A percentile compares a stretch with the other conserved stretches of the same genome.
phyloP scores from a whole-genome alignment of 768 basidiomycete genomes.

The Mrakia blollopis region DNA sequence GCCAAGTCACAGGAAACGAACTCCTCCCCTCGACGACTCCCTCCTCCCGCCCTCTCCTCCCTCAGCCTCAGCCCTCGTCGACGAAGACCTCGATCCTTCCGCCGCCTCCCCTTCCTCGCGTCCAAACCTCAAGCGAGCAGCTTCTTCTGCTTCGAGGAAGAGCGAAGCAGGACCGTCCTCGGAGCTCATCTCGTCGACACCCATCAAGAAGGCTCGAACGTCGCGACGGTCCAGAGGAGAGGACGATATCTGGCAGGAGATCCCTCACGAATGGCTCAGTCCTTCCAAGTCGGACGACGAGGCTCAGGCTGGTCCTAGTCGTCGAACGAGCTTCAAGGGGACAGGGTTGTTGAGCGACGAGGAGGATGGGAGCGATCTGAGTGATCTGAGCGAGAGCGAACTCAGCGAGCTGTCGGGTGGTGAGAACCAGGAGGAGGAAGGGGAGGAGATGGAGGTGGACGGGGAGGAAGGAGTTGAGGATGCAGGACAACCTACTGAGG shows the following conservation, averaged over 20 bases:
- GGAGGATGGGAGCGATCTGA: constrained; percentile 28
- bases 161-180: background rate
- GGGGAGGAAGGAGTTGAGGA: background rate
- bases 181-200: background rate
- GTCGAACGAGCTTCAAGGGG: constrained; percentile 21
- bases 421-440: background rate
- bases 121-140: background rate
- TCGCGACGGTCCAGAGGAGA: constrained; percentile 21
- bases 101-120: constrained; percentile 1
- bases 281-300: constrained; percentile 3
- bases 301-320: background rate
- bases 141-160: background rate
- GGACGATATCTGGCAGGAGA: constrained; percentile 61
- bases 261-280: constrained; percentile 68
- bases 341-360: constrained; percentile 27
- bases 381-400: constrained; percentile 23
- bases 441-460: constrained; percentile 6
- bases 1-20: background rate
- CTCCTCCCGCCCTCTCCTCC: background rate
- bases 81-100: background rate
- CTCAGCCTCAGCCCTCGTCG: background rate
- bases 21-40: background rate
- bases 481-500: background rate
- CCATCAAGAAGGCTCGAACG: constrained; percentile 20
- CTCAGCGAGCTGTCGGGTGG: constrained; percentile 3